Base-by-base conservation (phyloP, 169 alveolate genomes). In the Plasmodium ovale region DNA sequence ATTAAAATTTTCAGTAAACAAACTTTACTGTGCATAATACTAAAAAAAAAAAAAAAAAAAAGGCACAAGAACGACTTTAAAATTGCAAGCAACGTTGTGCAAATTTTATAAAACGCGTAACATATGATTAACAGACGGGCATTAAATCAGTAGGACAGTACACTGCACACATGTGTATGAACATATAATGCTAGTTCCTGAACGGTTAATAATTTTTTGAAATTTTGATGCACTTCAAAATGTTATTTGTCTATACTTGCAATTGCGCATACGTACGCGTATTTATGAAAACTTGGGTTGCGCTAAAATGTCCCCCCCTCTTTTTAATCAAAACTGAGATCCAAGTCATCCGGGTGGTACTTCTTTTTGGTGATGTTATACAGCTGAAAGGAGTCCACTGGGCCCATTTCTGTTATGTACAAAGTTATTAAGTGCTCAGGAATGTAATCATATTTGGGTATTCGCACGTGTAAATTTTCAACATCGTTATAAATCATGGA, bases 301-400 rank as follows among this genome's bases (percentile, higher is more conserved):
- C 10, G 33, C 21, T 5, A 3, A 2, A 0, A n/a, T n/a, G n/a
- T n/a, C n/a, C n/a, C n/a, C n/a, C n/a, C n/a, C n/a, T n/a, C n/a
- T n/a, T n/a, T 58, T 79, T 70, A 79, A 37, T 79, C 89, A 70
- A 79, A 79, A 27, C 74, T 79, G 25, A 79, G 58, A 49, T 79
- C 89, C 29, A 79, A 49, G 27, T 79, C 89, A 51, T 79, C 89
- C 3, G 89, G 89, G 27, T 79, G 89, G 42, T 79, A 79, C 21
- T 37, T 79, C 23, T 70, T 68, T 54, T 79, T 79, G 9, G 89
- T 42, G 16, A 79, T 62, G 35, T 54, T 79, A 42, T 79, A 79
- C 58, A 79, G 65, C 56, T 79, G 89, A 53, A 79, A 79, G 58
- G 89, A 79, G 79, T 79, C 74, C 4, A 79, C 62, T 14, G 82